These are phyloP conservation scores for Phytopythium chamaehyphon DNA, from an alignment of 352 stramenopile species.

Conservation along the genomic window DNA sequence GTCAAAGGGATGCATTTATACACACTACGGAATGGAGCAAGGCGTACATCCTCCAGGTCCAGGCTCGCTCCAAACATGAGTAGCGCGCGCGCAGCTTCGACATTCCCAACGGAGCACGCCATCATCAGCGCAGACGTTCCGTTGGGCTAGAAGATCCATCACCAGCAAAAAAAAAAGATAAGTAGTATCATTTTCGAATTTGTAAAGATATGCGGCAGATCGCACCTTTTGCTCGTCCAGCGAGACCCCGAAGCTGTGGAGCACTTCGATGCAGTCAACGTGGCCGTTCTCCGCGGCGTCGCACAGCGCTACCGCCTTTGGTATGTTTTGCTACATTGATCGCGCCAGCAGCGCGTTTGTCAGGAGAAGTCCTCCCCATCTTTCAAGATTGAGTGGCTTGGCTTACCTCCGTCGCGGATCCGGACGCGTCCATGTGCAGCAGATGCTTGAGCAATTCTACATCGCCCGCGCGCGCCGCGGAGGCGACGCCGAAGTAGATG, in stretches of 20 bases:
- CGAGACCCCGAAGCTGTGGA: slow-evolving; percentile 76
- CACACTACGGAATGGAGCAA: background rate
- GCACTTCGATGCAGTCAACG: slow-evolving; percentile 78
- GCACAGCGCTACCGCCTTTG: slow-evolving; percentile 73
- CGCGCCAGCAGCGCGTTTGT: slow-evolving; percentile 7
- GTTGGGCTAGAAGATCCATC: slow-evolving; percentile 42
- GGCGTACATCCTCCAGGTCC: slow-evolving; percentile 75
- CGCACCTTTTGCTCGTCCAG: slow-evolving; percentile 81
- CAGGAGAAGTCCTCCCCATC: background rate
- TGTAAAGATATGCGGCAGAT: background rate
- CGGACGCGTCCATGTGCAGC: slow-evolving; percentile 58
- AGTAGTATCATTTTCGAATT: slow-evolving; percentile 3
- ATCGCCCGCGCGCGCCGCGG: slow-evolving; percentile 65
- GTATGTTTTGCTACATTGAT: slow-evolving; percentile 45
- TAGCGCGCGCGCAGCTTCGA: slow-evolving; percentile 73
- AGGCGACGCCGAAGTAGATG: slow-evolving; percentile 67
- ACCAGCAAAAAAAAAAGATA: slow-evolving; percentile 3
- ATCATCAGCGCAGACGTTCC: slow-evolving; percentile 81
- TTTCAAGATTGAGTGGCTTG: background rate
- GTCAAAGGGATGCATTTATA: background rate
- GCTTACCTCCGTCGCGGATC: slow-evolving; percentile 55
- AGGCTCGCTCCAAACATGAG: slow-evolving; percentile 84
- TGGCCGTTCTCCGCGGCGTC: slow-evolving; percentile 78
- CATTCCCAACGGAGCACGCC: slow-evolving; percentile 81
- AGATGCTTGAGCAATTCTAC: slow-evolving; percentile 71